These are phyloP conservation scores for Kluyveromyces siamensis DNA, from an alignment of 805 yeast species.

Conservation along the genomic window DNA sequence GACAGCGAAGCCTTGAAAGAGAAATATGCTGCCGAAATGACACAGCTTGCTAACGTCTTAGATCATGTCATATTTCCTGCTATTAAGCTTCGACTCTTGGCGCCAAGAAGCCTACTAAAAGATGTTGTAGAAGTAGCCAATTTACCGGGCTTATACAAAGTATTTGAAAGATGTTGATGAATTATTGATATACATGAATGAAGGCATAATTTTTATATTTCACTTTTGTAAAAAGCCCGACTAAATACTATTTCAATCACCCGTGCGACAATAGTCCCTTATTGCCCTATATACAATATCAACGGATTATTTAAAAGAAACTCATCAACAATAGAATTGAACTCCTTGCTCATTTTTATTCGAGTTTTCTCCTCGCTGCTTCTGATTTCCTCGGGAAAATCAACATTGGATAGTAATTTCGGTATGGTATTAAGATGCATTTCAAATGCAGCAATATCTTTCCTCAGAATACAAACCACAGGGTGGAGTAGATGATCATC, in stretches of 20 bases:
- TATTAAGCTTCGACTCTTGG: slow-evolving; percentile 53
- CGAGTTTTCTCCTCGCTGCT: not conserved
- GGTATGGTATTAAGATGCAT: not conserved
- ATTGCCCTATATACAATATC: not conserved
- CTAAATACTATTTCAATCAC: too few species aligned
- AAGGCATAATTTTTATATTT: not conserved
- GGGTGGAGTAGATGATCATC: slow-evolving; percentile 18
- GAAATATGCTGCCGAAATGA: slow-evolving; percentile 18
- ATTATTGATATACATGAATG: too few species aligned
- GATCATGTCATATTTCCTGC: slow-evolving; percentile 60
- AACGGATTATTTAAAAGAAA: not conserved
- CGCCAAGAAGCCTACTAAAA: slow-evolving; percentile 41
- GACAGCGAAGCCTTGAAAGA: slow-evolving; percentile 19
- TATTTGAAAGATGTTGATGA: slow-evolving; percentile 78
- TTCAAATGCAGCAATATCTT: slow-evolving; percentile 13
- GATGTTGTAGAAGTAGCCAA: slow-evolving; percentile 81
- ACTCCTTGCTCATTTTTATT: not conserved
- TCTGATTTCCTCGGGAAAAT: not conserved
- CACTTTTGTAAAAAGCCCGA: not conserved
- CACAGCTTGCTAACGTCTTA: slow-evolving; percentile 31
- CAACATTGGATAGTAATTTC: not conserved
- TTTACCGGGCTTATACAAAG: slow-evolving; percentile 81
- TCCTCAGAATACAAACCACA: slow-evolving; percentile 17
- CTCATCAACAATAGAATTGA: not conserved
- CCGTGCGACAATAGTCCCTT: too few species aligned